Evolutionary conservation across 306 rosid species (phyloP), one percentile per base, ranked within the genome.

Genomic region (Ammopiptanthus mongolicus): DNA sequence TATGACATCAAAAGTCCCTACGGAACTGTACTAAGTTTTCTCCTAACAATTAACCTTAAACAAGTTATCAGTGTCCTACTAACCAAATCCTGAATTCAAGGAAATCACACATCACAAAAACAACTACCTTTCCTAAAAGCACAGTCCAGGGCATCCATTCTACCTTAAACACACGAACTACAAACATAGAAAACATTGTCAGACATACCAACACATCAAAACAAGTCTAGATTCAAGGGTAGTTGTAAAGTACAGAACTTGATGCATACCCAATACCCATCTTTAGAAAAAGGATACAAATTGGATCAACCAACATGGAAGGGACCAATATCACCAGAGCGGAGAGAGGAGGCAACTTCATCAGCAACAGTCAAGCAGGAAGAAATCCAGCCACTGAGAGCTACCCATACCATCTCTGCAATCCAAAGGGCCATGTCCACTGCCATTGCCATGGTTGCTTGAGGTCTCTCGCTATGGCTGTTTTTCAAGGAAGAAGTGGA

Each of bases 301-400:
- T 19, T 36, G 82, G 71, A 61, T 95, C 87, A 91, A 41, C 97
- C 93, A 25, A 87, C 91, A 69, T 86, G 90, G 65, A 94, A 94
- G 33, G 96, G 89, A 41, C 97, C 96, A 65, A 95, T 85, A 81
- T 95, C 98, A 5, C 98, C 97, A 17, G 97, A 86, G 15, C 97
- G 86, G 13, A 91, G 88, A 82, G 97, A 87, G 59, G 82, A 13
- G 6, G 98, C 97, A 65, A 95, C 74, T 68, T 95, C 98, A 65
- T 91, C 97, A 51, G 97, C 98, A 41, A 91, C 85, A 33, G 86
- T 84, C 73, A 95, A 81, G 69, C 97, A 95, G 2, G 98, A 95
- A 80, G 88, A 63, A 47, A 95, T 80, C 96, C 96, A 95, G 0
- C 96, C 97, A 66, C 74, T 67, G 0, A 95, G 78, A 80, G 89